Evolutionary conservation across 257 asterid species (phyloP).

Genomic region (Solanum appendiculatum): DNA sequence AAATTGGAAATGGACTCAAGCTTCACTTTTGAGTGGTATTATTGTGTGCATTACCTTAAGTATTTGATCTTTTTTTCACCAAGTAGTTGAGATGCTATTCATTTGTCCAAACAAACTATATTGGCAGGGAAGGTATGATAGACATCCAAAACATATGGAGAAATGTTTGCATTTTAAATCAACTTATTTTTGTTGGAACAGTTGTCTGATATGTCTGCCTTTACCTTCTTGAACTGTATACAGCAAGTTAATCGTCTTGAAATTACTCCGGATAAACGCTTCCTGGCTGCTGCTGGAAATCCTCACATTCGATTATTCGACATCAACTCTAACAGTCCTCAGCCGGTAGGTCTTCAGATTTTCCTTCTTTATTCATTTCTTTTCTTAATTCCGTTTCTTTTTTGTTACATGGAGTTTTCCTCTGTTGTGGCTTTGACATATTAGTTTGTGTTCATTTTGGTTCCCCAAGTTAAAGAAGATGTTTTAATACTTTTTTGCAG

Average conservation of each 20-base stretch:
- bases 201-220: not conserved
- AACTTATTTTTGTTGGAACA: not conserved
- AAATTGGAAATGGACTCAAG: not conserved
- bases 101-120: not conserved
- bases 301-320: constrained; percentile 96
- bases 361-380: not conserved
- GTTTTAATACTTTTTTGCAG: constrained; percentile 22
- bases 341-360: constrained; percentile 49
- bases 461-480: not conserved
- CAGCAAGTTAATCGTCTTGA: constrained; percentile 98
- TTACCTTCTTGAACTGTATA: not conserved
- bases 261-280: constrained; percentile 85
- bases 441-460: not conserved
- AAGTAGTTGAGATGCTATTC: not conserved
- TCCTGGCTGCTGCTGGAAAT: constrained; percentile 95
- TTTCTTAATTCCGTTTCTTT: not conserved
- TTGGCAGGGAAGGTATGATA: not conserved
- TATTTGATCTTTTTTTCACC: not conserved
- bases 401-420: not conserved
- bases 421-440: not conserved
- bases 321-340: constrained; percentile 73
- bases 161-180: not conserved
- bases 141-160: not conserved
- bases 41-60: not conserved
- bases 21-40: not conserved